Evolutionary conservation across 2,329 filamentous ascomycete genomes (phyloP).

Genomic region (Hypoxylon rubiginosum): DNA sequence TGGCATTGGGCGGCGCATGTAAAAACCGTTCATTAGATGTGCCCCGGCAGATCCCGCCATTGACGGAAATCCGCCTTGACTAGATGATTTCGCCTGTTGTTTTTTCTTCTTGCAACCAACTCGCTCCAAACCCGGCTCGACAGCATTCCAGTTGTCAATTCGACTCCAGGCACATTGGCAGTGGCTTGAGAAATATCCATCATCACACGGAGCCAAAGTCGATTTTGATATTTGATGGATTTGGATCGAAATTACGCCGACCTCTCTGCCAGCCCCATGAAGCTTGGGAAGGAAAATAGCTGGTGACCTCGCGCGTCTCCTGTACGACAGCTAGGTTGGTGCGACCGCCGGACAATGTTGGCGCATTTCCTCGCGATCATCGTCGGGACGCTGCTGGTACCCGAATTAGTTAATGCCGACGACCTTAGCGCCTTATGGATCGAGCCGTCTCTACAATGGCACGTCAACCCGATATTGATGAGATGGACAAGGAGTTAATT

Average conservation of each 20-base stretch:
- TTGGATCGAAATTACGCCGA: constrained; percentile 32
- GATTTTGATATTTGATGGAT: constrained; percentile 43
- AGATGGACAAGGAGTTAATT: constrained; percentile 40
- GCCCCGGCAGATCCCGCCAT: constrained; percentile 42
- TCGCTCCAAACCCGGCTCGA: constrained; percentile 21
- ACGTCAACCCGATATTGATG: constrained; percentile 39
- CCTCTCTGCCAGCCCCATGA: constrained; percentile 47
- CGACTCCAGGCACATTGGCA: constrained; percentile 19
- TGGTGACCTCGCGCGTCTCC: constrained; percentile 50
- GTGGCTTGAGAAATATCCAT: constrained; percentile 26
- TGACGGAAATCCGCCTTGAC: constrained; percentile 38
- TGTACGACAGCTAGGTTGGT: constrained; percentile 47
- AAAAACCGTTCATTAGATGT: constrained; percentile 37
- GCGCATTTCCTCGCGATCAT: constrained; percentile 44
- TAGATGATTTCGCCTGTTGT: constrained; percentile 26
- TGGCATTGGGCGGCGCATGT: constrained; percentile 23
- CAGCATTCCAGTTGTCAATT: constrained; percentile 15
- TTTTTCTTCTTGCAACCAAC: constrained; percentile 30
- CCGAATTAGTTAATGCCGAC: constrained; percentile 46
- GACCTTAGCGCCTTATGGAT: constrained; percentile 49
- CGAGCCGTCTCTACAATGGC: constrained; percentile 52
- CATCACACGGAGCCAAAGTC: constrained; percentile 12
- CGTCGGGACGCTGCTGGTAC: constrained; percentile 47
- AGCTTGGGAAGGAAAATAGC: constrained; percentile 44
- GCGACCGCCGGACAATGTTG: constrained; percentile 50